phyloP scores from a whole-genome alignment of 129 eudicot genomes.

The Dittrichia graveolens region DNA sequence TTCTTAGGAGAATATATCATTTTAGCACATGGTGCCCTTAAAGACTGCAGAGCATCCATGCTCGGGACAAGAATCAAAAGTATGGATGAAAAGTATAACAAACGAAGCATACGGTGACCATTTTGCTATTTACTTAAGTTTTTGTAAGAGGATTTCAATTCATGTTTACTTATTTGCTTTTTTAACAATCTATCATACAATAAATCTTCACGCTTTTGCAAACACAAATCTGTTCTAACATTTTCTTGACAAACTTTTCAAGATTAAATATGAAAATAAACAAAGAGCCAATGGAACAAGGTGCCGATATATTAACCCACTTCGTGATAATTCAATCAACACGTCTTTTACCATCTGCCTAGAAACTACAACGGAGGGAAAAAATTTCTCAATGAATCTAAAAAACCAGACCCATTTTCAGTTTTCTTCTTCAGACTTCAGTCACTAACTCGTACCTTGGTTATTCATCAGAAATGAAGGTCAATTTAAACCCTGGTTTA shows the following conservation, averaged over 20 bases:
- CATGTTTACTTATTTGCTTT: too few species aligned
- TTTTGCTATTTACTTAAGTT: too few species aligned
- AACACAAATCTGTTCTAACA: background rate
- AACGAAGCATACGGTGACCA: too few species aligned
- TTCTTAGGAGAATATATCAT: too few species aligned
- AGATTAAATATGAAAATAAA: background rate
- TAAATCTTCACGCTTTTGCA: background rate
- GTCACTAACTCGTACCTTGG: slow-evolving; percentile 1
- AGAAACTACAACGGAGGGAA: background rate
- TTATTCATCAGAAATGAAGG: slow-evolving; percentile 8
- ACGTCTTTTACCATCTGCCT: background rate
- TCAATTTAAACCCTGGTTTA: slow-evolving; percentile 7
- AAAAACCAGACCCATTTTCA: slow-evolving; percentile 4
- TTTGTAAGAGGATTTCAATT: too few species aligned
- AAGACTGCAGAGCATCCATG: too few species aligned
- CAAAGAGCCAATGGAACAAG: slow-evolving; percentile 12
- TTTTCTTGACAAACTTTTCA: background rate
- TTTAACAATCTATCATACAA: background rate
- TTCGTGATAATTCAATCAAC: background rate
- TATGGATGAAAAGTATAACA: too few species aligned
- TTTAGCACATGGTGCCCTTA: too few species aligned
- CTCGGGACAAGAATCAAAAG: too few species aligned
- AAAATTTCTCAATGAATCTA: background rate
- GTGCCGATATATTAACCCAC: background rate
- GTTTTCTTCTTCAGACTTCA: background rate